phyloP scores from a whole-genome alignment of 805 yeast genomes.

The Ogataea methylovora region DNA sequence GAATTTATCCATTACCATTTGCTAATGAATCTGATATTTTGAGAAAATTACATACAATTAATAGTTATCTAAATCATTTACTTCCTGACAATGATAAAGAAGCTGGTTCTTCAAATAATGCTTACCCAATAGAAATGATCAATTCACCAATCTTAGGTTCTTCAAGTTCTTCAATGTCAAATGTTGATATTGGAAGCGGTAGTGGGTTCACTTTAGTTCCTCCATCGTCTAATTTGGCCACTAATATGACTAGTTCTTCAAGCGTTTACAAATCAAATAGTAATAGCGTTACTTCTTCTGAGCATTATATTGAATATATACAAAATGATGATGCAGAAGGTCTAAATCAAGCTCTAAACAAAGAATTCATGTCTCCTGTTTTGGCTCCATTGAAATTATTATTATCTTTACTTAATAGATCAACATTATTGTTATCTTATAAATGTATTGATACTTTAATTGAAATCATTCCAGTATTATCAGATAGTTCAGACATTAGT shows the following conservation, averaged over 20 bases:
- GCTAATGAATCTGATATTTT: slow-evolving; percentile 62
- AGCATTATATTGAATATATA: slow-evolving; percentile 17
- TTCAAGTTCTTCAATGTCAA: slow-evolving; percentile 15
- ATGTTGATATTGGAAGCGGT: slow-evolving; percentile 9
- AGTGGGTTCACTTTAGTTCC: slow-evolving; percentile 1
- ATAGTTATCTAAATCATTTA: slow-evolving; percentile 42
- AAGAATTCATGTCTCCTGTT: slow-evolving; percentile 35
- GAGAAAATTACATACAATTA: slow-evolving; percentile 43
- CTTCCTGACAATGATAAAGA: slow-evolving; percentile 30
- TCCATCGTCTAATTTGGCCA: slow-evolving; percentile 5
- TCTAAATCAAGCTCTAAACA: slow-evolving; percentile 37
- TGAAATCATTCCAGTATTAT: slow-evolving; percentile 40
- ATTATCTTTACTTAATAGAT: slow-evolving; percentile 56
- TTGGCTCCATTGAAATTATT: slow-evolving; percentile 47
- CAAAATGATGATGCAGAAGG: slow-evolving; percentile 24
- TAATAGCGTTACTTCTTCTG: slow-evolving; percentile 5
- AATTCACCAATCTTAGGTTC: slow-evolving; percentile 3
- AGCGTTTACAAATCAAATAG: neutral
- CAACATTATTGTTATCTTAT: slow-evolving; percentile 49
- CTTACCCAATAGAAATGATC: slow-evolving; percentile 10
- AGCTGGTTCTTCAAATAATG: slow-evolving; percentile 5
- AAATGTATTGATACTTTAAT: slow-evolving; percentile 53
- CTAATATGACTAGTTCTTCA: neutral
- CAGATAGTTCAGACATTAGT: slow-evolving; percentile 66
- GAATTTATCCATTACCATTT: slow-evolving; percentile 69